These are phyloP conservation scores for Agaricus bisporus DNA, from an alignment of 768 basidiomycete genomes.

Conservation along the genomic window DNA sequence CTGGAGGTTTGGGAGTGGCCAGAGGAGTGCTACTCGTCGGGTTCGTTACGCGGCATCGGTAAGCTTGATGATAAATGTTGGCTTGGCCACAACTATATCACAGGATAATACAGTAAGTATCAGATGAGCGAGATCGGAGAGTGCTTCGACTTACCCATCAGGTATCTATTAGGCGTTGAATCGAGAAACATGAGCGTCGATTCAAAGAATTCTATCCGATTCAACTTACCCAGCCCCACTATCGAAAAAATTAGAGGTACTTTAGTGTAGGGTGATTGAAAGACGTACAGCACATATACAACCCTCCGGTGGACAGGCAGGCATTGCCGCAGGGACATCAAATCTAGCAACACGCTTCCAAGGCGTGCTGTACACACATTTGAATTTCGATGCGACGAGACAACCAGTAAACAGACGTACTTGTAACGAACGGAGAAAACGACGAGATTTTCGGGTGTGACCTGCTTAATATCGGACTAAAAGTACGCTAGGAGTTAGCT, in stretches of 20 bases:
- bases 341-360: constrained; percentile 44
- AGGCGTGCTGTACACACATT: constrained; percentile 32
- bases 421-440: constrained; percentile 47
- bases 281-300: constrained; percentile 46
- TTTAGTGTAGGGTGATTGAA: neutral
- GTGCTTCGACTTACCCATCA: constrained; percentile 27
- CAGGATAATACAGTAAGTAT: neutral
- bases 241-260: constrained; percentile 4
- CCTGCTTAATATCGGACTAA: constrained; percentile 40
- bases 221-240: constrained; percentile 50
- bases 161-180: constrained; percentile 23
- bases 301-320: constrained; percentile 42
- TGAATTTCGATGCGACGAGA: neutral
- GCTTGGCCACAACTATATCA: constrained; percentile 41
- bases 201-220: neutral
- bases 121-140: neutral
- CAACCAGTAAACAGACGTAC: constrained; percentile 22
- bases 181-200: neutral
- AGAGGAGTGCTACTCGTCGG: constrained; percentile 34
- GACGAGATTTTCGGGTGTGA: constrained; percentile 41
- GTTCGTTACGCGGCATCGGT: constrained; percentile 43
- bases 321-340: constrained; percentile 41
- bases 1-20: constrained; percentile 35
- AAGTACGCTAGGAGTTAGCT: neutral
- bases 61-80: constrained; percentile 45